These are phyloP conservation scores for Fusarium liriodendri DNA, from an alignment of 2,329 filamentous ascomycete species.

Conservation along the genomic window DNA sequence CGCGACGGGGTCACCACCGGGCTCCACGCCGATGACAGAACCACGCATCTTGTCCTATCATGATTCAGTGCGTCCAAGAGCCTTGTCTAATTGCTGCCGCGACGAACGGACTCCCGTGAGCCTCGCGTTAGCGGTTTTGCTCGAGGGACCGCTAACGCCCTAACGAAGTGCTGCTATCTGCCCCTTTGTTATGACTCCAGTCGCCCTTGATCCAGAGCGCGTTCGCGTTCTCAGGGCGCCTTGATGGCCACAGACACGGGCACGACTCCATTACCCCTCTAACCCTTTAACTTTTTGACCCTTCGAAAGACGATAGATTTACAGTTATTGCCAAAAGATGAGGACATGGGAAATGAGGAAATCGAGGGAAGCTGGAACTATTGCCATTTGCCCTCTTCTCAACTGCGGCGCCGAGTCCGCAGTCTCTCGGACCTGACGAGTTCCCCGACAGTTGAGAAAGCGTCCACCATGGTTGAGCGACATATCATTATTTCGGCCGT, in stretches of 20 bases:
- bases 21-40: constrained; percentile 2
- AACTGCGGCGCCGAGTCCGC: background rate
- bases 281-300: background rate
- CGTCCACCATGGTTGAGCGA: background rate
- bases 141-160: constrained; percentile 1
- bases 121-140: constrained; percentile 21
- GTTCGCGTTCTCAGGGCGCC: constrained; percentile 22
- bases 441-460: background rate
- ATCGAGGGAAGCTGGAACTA: constrained; percentile 28
- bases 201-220: constrained; percentile 22
- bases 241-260: constrained; percentile 11
- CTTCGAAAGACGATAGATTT: constrained; percentile 1
- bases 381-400: constrained; percentile 3
- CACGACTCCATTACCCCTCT: constrained; percentile 14
- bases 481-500: constrained; percentile 6
- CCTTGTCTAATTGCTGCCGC: constrained; percentile 31
- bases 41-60: background rate
- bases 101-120: constrained; percentile 12
- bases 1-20: constrained; percentile 1
- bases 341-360: constrained; percentile 24
- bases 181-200: constrained; percentile 36
- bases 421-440: background rate
- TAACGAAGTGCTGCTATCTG: constrained; percentile 13
- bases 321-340: constrained; percentile 30
- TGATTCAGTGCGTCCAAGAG: constrained; percentile 4